Percentiles rank a stretch among this genome's conserved stretches.
Conservation (phyloP, 305 asterid species). For the Solanum hybrid region DNA sequence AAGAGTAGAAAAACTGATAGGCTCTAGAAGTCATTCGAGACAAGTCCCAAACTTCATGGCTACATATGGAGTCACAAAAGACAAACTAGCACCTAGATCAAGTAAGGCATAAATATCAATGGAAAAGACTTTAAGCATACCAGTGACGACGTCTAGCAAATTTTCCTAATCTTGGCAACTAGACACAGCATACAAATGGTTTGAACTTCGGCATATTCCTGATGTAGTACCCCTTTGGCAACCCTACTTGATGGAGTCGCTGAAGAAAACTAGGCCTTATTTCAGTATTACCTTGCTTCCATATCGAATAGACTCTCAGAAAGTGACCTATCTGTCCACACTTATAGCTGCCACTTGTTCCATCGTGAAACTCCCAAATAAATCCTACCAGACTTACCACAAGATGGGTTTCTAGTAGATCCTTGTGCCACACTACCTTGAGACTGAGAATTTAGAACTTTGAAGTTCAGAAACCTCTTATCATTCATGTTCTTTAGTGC, state of each 20-base stretch:
- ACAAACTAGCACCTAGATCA: background rate
- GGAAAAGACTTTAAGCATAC: background rate
- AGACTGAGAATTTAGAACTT: no score
- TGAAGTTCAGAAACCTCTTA: background rate
- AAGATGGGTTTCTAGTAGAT: background rate
- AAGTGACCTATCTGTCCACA: background rate
- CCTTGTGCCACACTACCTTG: background rate
- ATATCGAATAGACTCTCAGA: background rate
- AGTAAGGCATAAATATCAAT: background rate
- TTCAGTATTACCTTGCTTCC: background rate
- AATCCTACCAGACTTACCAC: background rate
- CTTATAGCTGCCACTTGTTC: background rate
- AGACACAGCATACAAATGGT: background rate
- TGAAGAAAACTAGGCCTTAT: background rate
- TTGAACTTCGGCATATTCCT: background rate
- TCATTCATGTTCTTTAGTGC: background rate
- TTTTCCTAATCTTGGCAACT: background rate
- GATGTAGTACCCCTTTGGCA: background rate
- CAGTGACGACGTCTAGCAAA: background rate
- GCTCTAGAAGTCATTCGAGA: background rate
- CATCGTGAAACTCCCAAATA: background rate
- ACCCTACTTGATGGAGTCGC: background rate
- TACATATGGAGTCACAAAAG: background rate
- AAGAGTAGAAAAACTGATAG: background rate
- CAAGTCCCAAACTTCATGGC: background rate